phyloP scores from a whole-genome alignment of 768 basidiomycete species.

The Punctularia strigosozonata region DNA sequence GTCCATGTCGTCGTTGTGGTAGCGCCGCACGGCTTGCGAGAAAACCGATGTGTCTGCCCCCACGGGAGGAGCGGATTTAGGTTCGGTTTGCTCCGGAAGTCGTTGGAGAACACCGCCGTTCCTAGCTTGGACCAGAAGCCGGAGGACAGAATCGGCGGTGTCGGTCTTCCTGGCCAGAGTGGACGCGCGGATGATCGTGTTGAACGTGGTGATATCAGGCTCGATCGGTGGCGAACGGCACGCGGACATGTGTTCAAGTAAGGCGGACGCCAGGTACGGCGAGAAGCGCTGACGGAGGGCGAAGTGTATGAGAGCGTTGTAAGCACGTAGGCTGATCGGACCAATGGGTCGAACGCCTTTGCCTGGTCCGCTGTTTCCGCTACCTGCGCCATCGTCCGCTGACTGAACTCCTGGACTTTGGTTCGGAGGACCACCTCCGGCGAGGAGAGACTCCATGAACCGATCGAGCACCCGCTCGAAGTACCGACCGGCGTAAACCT shows the following conservation, averaged over 20 bases:
- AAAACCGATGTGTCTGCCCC: no score
- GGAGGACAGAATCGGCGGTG: no score
- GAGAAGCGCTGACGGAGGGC: conserved; percentile 50
- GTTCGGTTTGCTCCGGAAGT: no score
- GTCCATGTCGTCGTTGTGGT: conserved; percentile 5
- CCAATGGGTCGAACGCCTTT: conserved; percentile 13
- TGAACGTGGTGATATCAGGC: conserved; percentile 41
- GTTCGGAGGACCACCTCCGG: conserved; percentile 17
- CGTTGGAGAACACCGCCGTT: no score
- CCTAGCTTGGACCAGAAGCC: no score
- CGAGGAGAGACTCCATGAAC: no score
- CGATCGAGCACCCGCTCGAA: conserved; percentile 35
- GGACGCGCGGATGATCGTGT: conserved; percentile 46
- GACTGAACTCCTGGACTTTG: conserved; percentile 4
- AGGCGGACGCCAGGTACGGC: conserved; percentile 28
- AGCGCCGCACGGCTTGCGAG: conserved; percentile 3
- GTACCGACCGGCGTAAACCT: conserved; percentile 32
- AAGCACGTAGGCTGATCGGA: conserved; percentile 28
- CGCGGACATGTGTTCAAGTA: conserved; percentile 45
- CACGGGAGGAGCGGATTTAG: no score
- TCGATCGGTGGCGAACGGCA: conserved; percentile 26
- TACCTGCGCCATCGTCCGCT: conserved; percentile 9
- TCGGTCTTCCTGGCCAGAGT: no score
- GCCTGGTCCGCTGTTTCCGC: conserved; percentile 4
- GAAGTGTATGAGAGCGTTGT: conserved; percentile 58